Conservation (phyloP, 345 rosid genomes). For the Toxicodendron radicans region DNA sequence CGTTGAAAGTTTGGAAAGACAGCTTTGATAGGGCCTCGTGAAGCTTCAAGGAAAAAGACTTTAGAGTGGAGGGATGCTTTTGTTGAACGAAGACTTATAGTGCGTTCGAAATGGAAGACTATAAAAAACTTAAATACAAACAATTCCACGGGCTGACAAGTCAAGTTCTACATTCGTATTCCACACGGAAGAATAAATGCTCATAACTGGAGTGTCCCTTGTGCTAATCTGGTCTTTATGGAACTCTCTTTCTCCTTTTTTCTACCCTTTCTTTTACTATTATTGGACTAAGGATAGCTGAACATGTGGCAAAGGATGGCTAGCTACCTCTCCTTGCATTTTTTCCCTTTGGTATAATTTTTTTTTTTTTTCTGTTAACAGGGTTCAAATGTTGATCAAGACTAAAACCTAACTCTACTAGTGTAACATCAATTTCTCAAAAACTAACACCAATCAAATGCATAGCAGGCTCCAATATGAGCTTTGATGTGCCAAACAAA, state of each 20-base stretch:
- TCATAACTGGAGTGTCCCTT: no score
- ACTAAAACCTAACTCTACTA: no score
- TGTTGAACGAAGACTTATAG: slow-evolving; percentile 15
- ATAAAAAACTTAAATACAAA: no score
- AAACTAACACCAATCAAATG: background rate
- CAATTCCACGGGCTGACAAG: no score
- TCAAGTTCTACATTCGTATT: no score
- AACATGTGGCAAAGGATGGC: no score
- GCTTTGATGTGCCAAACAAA: background rate
- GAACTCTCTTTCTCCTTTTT: background rate
- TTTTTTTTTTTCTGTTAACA: no score
- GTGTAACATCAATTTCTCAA: background rate
- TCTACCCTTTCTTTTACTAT: background rate
- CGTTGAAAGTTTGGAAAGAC: background rate
- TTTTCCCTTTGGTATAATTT: background rate
- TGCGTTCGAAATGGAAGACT: background rate
- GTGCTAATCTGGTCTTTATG: background rate
- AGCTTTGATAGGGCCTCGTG: background rate
- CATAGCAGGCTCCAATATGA: background rate
- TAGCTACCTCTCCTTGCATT: no score
- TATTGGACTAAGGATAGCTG: background rate
- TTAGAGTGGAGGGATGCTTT: background rate
- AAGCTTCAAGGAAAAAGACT: background rate
- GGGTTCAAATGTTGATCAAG: no score
- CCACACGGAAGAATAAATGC: no score